Evolutionary conservation across 192 early-diverging fungal species (phyloP).

Genomic region (Mycoemilia scoparia): DNA sequence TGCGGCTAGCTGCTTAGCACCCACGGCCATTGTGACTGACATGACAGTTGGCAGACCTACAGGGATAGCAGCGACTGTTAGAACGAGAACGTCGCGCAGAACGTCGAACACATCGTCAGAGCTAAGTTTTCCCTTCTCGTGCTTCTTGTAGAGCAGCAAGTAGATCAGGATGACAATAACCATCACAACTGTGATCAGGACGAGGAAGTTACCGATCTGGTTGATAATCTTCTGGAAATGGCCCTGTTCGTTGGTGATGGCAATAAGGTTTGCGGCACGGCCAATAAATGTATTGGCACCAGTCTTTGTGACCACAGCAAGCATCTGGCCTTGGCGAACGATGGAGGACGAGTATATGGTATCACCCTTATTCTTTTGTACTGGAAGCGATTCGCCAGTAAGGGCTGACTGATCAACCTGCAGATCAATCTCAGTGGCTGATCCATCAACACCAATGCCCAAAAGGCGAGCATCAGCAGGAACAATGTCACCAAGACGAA

Average conservation of each 20-base stretch:
- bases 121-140: conserved; percentile 22
- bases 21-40: conserved; percentile 89
- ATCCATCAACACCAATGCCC: conserved; percentile 57
- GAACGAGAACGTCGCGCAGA: conserved; percentile 55
- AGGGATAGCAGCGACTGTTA: conserved; percentile 87
- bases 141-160: conserved; percentile 34
- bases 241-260: conserved; percentile 79
- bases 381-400: conserved; percentile 86
- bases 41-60: conserved; percentile 85
- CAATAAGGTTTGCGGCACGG: conserved; percentile 81
- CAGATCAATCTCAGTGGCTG: conserved; percentile 55
- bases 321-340: conserved; percentile 87
- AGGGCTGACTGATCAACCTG: conserved; percentile 86
- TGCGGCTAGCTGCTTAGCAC: conserved; percentile 66
- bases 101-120: conserved; percentile 40
- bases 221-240: conserved; percentile 95
- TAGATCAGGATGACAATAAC: conserved; percentile 67
- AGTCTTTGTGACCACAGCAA: conserved; percentile 83
- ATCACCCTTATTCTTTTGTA: conserved; percentile 60
- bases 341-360: conserved; percentile 84
- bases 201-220: conserved; percentile 82
- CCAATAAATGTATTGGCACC: conserved; percentile 90
- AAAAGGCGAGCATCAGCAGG: conserved; percentile 78
- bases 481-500: conserved; percentile 87
- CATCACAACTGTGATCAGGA: conserved; percentile 59